Base-by-base conservation (phyloP, 2,329 filamentous ascomycete genomes). In the Didymella exigua region DNA sequence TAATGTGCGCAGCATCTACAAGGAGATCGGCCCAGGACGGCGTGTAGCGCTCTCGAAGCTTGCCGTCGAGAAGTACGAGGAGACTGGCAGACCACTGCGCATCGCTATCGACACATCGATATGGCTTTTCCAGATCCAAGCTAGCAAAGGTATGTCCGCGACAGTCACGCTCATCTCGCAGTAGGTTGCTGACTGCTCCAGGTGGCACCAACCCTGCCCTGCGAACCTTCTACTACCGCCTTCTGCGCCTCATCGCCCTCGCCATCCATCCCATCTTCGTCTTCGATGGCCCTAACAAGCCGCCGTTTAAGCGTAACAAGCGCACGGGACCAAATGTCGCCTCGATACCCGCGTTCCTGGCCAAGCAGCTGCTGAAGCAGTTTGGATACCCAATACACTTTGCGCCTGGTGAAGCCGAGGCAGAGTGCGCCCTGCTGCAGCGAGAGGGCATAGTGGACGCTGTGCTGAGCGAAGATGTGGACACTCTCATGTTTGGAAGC, bases 401-500 rank as follows among this genome's bases (percentile, higher is more conserved):
- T 67, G 95, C 95, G 5, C 95, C 93, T 0, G 95, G 95, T 9
- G 95, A 99, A 72, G 95, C 93, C 3, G 95, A 99, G 73, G 95
- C 95, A 1, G 95, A 99, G 76, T 99, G 95, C 63, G 95, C 95
- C 0, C 77, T 95, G 14, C 76, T 99, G 3, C 93, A 99, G 69
- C 82, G 83, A 55, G 83, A 88, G 40, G 92, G 91, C 47, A 73
- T 75, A 14, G 72, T 75, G 1, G 95, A 99, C 74, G 93, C 91
- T 0, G 95, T 98, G 1, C 81, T 99, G 65, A 97, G 91, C 73
- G 93, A 99, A 73, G 95, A 99, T 79, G 92, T 97, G 37, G 95
- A 99, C 72, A 95, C 93, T 2, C 84, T 98, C 67, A 98, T 98
- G 93, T 98, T 98, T 77, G 95, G 95, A 1, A 95, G 91, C 60